These are phyloP conservation scores for Pseudozyma sp. DNA, from an alignment of 1,284 basidiomycete species.

Conservation along the genomic window DNA sequence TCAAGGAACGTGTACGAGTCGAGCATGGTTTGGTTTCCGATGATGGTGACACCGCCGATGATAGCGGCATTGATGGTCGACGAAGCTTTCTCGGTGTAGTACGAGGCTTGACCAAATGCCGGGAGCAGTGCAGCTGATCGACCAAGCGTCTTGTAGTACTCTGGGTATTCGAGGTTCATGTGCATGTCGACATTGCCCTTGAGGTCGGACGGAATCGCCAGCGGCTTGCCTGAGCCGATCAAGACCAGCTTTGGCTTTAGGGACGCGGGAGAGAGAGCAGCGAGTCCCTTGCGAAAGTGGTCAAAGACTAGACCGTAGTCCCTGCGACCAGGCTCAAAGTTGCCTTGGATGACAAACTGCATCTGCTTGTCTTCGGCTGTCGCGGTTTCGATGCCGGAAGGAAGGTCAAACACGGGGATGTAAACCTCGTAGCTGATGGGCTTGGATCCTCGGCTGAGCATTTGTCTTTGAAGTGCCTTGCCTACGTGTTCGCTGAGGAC, in stretches of 20 bases:
- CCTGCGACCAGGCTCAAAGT: background rate
- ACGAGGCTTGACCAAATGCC: background rate
- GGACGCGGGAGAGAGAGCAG: background rate
- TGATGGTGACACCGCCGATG: conserved; percentile 10
- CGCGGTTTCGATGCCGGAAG: conserved; percentile 1
- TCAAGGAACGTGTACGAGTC: conserved; percentile 9
- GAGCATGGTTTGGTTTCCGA: conserved; percentile 14
- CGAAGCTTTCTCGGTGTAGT: conserved; percentile 9
- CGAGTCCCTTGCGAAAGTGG: conserved; percentile 6
- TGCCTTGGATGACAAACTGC: conserved; percentile 12
- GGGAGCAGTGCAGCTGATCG: conserved; percentile 3
- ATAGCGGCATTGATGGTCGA: conserved; percentile 19
- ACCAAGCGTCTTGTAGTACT: conserved; percentile 10
- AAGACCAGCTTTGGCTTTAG: conserved; percentile 9
- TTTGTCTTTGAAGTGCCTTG: background rate
- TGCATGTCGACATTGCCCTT: conserved; percentile 6
- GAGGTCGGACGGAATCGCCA: conserved; percentile 3
- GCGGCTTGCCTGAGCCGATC: conserved; percentile 7
- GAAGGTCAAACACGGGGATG: conserved; percentile 9
- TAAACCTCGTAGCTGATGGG: conserved; percentile 7
- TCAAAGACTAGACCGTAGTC: conserved; percentile 7
- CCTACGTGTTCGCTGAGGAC: conserved; percentile 19
- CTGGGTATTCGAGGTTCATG: conserved; percentile 13
- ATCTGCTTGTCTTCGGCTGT: conserved; percentile 3
- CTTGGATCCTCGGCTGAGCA: conserved; percentile 2